phyloP scores from a whole-genome alignment of 2,329 filamentous ascomycete genomes.

The Cadophora sp. region DNA sequence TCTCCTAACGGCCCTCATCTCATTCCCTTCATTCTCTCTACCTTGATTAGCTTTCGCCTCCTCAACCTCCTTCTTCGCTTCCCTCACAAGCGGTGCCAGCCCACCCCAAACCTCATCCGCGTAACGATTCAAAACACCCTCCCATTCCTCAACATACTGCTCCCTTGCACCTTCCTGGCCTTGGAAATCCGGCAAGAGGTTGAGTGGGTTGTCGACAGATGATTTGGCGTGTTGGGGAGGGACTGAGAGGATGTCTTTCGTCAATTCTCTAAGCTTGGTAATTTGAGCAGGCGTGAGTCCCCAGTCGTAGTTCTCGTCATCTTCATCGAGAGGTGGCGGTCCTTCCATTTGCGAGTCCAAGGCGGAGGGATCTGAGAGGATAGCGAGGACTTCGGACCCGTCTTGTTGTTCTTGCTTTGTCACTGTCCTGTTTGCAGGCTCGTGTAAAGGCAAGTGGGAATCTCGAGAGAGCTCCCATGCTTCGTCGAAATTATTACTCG shows the following conservation, averaged over 20 bases:
- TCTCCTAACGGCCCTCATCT: conserved; percentile 26
- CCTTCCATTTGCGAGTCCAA: conserved; percentile 37
- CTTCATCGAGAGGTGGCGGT: conserved; percentile 30
- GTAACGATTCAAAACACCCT: conserved; percentile 61
- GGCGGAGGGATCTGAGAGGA: conserved; percentile 46
- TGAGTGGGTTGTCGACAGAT: conserved; percentile 34
- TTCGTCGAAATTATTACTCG: conserved; percentile 27
- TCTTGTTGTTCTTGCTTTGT: conserved; percentile 44
- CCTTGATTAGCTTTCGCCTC: conserved; percentile 40
- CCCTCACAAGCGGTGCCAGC: conserved; percentile 60
- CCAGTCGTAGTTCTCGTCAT: conserved; percentile 41
- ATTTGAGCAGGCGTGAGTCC: conserved; percentile 40
- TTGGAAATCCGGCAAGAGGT: conserved; percentile 34
- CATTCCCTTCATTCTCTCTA: background rate
- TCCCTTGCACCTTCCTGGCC: conserved; percentile 43
- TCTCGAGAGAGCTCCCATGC: conserved; percentile 35
- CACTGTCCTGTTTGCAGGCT: conserved; percentile 24
- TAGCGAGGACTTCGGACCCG: conserved; percentile 50
- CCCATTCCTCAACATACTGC: conserved; percentile 65
- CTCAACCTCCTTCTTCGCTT: conserved; percentile 63
- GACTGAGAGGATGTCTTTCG: conserved; percentile 37
- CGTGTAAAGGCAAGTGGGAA: background rate
- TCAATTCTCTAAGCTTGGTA: conserved; percentile 37
- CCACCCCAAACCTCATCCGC: conserved; percentile 74
- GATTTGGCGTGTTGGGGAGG: conserved; percentile 30